These are phyloP conservation scores for Arctium lappa DNA, from an alignment of 129 eudicot genomes.

Conservation along the genomic window DNA sequence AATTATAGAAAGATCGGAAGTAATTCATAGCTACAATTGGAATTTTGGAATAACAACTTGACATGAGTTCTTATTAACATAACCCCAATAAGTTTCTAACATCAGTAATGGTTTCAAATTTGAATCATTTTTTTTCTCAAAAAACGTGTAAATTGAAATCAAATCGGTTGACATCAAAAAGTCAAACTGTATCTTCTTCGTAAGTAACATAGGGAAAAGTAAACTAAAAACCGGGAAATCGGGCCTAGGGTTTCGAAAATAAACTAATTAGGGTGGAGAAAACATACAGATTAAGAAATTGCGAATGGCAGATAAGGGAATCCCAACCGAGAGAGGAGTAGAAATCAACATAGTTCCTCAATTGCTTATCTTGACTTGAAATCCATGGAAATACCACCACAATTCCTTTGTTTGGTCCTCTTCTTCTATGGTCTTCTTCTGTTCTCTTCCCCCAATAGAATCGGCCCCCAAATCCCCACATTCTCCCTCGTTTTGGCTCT, in stretches of 20 bases:
- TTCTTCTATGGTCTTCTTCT: constrained; percentile 46
- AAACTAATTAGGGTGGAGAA: neutral
- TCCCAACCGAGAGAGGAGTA: constrained; percentile 87
- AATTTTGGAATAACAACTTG: neutral
- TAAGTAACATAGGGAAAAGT: neutral
- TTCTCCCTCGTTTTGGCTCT: constrained; percentile 15
- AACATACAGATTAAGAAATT: constrained; percentile 78
- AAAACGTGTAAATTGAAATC: neutral
- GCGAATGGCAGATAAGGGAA: constrained; percentile 82
- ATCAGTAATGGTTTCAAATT: neutral
- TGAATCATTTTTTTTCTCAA: neutral
- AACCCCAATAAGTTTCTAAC: neutral
- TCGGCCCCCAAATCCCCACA: constrained; percentile 98
- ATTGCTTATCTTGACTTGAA: constrained; percentile 75
- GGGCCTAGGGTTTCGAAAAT: neutral
- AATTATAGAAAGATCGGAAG: neutral
- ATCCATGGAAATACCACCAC: constrained; percentile 89
- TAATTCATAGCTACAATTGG: neutral
- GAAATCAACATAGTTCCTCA: constrained; percentile 75
- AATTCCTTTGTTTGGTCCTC: constrained; percentile 54
- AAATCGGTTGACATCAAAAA: neutral
- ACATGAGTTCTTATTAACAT: neutral
- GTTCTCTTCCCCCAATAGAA: constrained; percentile 67
- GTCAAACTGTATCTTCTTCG: constrained; percentile 4
- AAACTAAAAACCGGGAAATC: neutral